Conservation (phyloP, 202 grass and related monocot genomes). For the Setaria viridis region DNA sequence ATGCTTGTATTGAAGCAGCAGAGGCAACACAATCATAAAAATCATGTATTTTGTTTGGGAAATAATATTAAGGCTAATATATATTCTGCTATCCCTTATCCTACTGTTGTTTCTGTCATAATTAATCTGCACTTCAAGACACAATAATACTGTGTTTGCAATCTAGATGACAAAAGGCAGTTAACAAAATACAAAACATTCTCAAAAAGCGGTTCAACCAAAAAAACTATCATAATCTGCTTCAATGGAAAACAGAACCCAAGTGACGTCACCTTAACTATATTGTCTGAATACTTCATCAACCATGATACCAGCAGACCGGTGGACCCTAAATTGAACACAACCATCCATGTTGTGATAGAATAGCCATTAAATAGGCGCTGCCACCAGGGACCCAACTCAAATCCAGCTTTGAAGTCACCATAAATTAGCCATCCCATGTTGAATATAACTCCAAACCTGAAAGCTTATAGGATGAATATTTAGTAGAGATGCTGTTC, state of each 20-base stretch:
- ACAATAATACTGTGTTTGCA: neutral
- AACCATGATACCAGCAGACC: conserved; percentile 97
- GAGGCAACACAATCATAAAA: neutral
- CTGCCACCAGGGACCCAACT: conserved; percentile 93
- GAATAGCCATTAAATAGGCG: conserved; percentile 91
- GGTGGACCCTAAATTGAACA: conserved; percentile 94
- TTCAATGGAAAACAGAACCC: neutral
- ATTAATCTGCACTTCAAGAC: neutral
- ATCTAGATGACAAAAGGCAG: neutral
- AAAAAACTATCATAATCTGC: neutral
- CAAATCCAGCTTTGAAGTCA: conserved; percentile 82
- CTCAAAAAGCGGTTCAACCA: neutral
- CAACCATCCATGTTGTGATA: conserved; percentile 88
- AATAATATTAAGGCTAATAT: neutral
- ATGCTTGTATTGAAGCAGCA: conserved; percentile 4
- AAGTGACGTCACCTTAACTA: conserved; percentile 77
- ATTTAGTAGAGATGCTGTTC: conserved; percentile 31
- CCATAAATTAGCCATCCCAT: conserved; percentile 86
- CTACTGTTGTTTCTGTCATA: conserved; percentile 18
- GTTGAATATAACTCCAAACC: conserved; percentile 92
- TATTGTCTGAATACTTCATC: conserved; percentile 99
- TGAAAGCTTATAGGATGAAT: conserved; percentile 48
- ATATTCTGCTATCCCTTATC: neutral
- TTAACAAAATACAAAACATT: neutral
- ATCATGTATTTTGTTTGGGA: neutral